Evolutionary conservation across 306 rosid species (phyloP).

Genomic region (Fragaria ananassa): DNA sequence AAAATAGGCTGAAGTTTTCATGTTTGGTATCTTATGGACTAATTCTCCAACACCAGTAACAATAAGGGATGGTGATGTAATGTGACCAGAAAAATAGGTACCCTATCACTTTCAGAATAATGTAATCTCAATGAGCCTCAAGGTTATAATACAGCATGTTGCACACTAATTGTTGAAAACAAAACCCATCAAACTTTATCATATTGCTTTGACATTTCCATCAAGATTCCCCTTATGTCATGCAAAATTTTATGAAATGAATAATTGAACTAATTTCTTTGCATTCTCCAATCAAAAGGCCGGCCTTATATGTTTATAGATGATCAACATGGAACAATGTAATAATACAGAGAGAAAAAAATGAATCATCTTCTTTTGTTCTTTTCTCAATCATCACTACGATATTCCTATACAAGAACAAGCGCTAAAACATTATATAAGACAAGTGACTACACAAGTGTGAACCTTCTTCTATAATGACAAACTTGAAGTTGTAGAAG

Average conservation of each 20-base stretch:
- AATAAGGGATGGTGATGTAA: slow-evolving; percentile 10
- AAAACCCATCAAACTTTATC: not conserved
- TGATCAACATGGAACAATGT: not conserved
- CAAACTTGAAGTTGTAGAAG: slow-evolving; percentile 24
- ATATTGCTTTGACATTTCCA: not conserved
- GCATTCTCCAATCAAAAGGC: not conserved
- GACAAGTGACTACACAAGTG: slow-evolving; percentile 1
- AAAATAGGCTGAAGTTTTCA: not conserved
- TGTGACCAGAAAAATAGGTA: slow-evolving; percentile 26
- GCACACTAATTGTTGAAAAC: not conserved
- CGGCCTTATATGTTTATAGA: not conserved
- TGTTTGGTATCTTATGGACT: not conserved
- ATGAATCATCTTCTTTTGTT: not conserved
- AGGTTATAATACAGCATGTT: slow-evolving; percentile 2
- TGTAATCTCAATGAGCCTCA: slow-evolving; percentile 15
- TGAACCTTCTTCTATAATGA: slow-evolving; percentile 24
- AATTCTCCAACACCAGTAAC: not conserved
- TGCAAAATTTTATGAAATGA: not conserved
- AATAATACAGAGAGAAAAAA: not conserved
- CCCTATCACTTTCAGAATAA: slow-evolving; percentile 39
- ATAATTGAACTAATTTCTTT: not conserved
- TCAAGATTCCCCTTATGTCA: not conserved
- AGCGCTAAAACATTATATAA: slow-evolving; percentile 4
- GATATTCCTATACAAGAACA: slow-evolving; percentile 18
- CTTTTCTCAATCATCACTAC: not conserved